A percentile compares a stretch with the other conserved stretches of the same genome.
phyloP scores from a whole-genome alignment of 1,139 yeast genomes.

The Pneumocystis sp. region DNA sequence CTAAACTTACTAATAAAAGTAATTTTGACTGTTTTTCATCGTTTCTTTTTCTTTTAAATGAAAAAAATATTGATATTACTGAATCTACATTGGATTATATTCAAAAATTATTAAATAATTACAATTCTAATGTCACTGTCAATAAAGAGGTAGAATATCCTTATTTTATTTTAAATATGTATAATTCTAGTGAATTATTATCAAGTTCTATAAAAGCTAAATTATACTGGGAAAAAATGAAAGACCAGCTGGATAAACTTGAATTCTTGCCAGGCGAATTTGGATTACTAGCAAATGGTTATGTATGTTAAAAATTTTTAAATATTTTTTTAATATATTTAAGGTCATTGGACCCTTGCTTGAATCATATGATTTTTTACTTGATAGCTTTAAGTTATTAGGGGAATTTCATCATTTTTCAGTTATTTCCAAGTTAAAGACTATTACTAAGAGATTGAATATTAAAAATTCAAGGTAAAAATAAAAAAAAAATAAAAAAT shows the following conservation, averaged over 20 bases:
- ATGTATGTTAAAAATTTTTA: background rate
- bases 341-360: background rate
- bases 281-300: background rate
- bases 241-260: background rate
- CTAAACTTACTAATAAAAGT: slow-evolving; percentile 3
- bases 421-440: background rate
- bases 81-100: background rate
- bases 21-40: background rate
- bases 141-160: background rate
- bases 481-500: background rate
- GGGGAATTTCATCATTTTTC: background rate
- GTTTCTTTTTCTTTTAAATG: background rate
- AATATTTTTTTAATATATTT: background rate
- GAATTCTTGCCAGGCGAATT: background rate
- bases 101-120: background rate
- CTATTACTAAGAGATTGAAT: background rate
- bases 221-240: background rate
- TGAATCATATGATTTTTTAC: background rate
- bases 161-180: background rate
- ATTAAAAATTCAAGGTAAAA: background rate
- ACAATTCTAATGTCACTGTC: background rate
- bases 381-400: background rate
- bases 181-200: background rate
- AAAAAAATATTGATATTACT: background rate
- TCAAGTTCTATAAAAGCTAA: background rate